Evolutionary conservation across 1,284 basidiomycete species (phyloP), one percentile per base, ranked within the genome.

Genomic region (Sphaerobolus stellatus): DNA sequence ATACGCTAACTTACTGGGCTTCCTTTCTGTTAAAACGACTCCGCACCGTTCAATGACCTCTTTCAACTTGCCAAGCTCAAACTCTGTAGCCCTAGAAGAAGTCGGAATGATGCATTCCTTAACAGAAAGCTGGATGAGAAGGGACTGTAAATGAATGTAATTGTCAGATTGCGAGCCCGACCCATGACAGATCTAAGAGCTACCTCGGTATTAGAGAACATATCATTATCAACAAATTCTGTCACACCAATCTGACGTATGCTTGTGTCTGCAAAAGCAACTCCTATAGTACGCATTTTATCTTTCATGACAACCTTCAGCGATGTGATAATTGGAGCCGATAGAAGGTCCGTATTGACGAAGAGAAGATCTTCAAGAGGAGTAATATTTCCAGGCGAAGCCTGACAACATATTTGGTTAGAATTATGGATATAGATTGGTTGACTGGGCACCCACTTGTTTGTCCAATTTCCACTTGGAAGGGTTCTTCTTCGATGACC

Each of bases 151-250:
- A 45, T 16, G 59, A 13, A 48, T 45, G 33, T 6, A 13, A 29
- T 41, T 56, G 43, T n/a, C 7, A 30, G 44, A 9, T 44, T 29
- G 48, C 20, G 29, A 31, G 13, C 22, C 7, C 4, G 20, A 22
- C 13, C 3, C 20, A 28, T 45, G 33, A 31, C 50, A 48, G 22
- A 31, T 33, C 16, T n/a, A 20, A 25, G 50, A 57, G 72, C 46
- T 54, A 94, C 94, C 78, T 99, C 96, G 3, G 90, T 89, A 66
- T 99, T 99, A 1, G 92, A 94, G 71, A 95, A 98, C 11, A 95
- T 76, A 59, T 99, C 97, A 64, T 96, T 97, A 66, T 99, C 97
- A 1, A 88, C 84, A 64, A 92, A 99, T 61, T 99, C 93, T 16
- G 92, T 80, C 0, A 88, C 83, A 5, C 90, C 90, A 4, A 92